Evolutionary conservation across 192 early-diverging fungal genomes (phyloP).

Genomic region (Backusella circina): DNA sequence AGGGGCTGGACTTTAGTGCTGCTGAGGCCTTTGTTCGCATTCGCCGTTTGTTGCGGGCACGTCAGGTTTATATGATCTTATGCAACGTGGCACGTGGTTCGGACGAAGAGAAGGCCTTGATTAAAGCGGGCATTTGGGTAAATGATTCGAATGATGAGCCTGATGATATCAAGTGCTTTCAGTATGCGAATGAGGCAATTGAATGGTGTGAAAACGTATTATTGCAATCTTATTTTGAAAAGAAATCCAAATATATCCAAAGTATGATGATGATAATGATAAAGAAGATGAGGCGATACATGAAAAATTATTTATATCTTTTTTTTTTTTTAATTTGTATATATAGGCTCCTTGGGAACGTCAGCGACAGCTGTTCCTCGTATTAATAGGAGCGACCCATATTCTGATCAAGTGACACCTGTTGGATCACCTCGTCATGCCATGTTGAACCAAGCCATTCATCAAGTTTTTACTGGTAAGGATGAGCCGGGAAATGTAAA

Average conservation of each 20-base stretch:
- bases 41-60: constrained; percentile 64
- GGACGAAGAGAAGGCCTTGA: constrained; percentile 67
- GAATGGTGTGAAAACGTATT: constrained; percentile 95
- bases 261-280: not conserved
- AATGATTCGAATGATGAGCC: constrained; percentile 20
- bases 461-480: constrained; percentile 27
- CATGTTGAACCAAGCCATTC: constrained; percentile 28
- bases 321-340: constrained; percentile 7
- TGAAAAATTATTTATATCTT: not conserved
- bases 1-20: constrained; percentile 86
- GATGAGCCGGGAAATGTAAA: not conserved
- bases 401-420: not conserved
- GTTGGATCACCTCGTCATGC: constrained; percentile 25
- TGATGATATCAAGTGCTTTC: constrained; percentile 67
- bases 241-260: constrained; percentile 30
- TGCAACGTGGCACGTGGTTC: constrained; percentile 63
- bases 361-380: not conserved
- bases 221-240: constrained; percentile 71
- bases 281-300: too few species aligned
- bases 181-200: constrained; percentile 80
- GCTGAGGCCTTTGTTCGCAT: constrained; percentile 88
- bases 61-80: constrained; percentile 80
- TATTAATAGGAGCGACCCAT: not conserved
- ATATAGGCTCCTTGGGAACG: not conserved
- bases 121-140: constrained; percentile 62